Evolutionary conservation across 768 basidiomycete species (phyloP).

Genomic region (Mycena venus): DNA sequence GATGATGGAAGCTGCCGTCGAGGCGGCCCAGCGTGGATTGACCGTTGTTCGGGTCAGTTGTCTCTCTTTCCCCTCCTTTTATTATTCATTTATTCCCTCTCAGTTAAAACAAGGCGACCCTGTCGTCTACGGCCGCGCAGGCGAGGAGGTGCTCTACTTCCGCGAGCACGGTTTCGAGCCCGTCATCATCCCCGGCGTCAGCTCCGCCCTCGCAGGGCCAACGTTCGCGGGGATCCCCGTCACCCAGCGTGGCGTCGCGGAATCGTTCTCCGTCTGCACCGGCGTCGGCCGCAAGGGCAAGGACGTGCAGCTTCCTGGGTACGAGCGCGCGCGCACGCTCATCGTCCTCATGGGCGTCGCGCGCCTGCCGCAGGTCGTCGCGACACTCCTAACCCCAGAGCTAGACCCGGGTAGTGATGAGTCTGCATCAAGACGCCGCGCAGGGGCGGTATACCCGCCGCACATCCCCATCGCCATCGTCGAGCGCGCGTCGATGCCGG

Average conservation of each 20-base stretch:
- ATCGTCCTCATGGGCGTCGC: slow-evolving; percentile 97
- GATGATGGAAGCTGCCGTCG: slow-evolving; percentile 93
- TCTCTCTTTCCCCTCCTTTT: not conserved
- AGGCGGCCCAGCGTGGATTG: slow-evolving; percentile 82
- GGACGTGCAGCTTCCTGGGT: slow-evolving; percentile 87
- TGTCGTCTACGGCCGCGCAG: slow-evolving; percentile 92
- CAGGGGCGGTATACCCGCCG: slow-evolving; percentile 73
- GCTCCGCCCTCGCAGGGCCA: slow-evolving; percentile 91
- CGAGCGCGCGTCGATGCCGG: slow-evolving; percentile 94
- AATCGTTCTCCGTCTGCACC: slow-evolving; percentile 91
- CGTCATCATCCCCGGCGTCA: slow-evolving; percentile 90
- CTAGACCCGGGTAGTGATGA: no score
- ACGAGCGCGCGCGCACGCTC: slow-evolving; percentile 84
- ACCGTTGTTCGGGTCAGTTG: slow-evolving; percentile 86
- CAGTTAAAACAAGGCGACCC: slow-evolving; percentile 99
- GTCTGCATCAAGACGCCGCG: slow-evolving; percentile 42
- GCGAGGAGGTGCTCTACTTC: slow-evolving; percentile 96
- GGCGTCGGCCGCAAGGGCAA: slow-evolving; percentile 92
- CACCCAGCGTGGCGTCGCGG: slow-evolving; percentile 95
- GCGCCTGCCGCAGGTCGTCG: slow-evolving; percentile 78
- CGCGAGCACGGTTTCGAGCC: slow-evolving; percentile 87
- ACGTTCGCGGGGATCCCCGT: slow-evolving; percentile 92
- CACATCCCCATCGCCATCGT: slow-evolving; percentile 91
- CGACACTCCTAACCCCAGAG: slow-evolving; percentile 60
- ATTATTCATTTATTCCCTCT: not conserved